Evolutionary conservation across 2,329 filamentous ascomycete species (phyloP).

Genomic region (Fusarium sp.): DNA sequence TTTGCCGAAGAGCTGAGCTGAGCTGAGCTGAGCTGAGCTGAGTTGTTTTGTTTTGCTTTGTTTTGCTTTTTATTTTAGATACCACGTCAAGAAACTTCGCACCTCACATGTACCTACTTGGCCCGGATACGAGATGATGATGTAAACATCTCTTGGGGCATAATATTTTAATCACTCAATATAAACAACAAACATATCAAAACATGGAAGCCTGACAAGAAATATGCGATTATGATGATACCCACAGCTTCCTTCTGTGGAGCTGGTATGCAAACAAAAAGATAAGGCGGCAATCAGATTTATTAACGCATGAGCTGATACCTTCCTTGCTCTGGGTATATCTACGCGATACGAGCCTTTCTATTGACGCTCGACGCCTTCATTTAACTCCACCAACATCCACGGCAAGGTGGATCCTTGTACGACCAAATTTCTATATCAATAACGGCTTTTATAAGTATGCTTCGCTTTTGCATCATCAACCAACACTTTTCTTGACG

Average conservation of each 20-base stretch:
- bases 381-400: not conserved
- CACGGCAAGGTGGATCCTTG: not conserved
- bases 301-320: too few species aligned
- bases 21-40: constrained; percentile 20
- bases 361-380: not conserved
- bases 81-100: constrained; percentile 14
- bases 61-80: not conserved
- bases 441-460: not conserved
- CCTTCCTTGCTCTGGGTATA: too few species aligned
- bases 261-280: too few species aligned
- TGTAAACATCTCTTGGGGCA: constrained; percentile 16
- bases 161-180: constrained; percentile 25
- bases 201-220: not conserved
- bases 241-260: too few species aligned
- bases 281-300: too few species aligned
- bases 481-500: too few species aligned
- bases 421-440: not conserved
- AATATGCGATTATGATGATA: not conserved
- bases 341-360: not conserved
- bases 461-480: not conserved
- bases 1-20: constrained; percentile 21
- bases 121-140: constrained; percentile 15
- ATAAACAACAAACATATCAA: not conserved
- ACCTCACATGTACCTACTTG: constrained; percentile 9
- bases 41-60: not conserved